A percentile compares a stretch with the other conserved stretches of the same genome.
These are phyloP conservation scores for Colletotrichum cereale DNA, from an alignment of 2,329 filamentous ascomycete species.

Conservation along the genomic window DNA sequence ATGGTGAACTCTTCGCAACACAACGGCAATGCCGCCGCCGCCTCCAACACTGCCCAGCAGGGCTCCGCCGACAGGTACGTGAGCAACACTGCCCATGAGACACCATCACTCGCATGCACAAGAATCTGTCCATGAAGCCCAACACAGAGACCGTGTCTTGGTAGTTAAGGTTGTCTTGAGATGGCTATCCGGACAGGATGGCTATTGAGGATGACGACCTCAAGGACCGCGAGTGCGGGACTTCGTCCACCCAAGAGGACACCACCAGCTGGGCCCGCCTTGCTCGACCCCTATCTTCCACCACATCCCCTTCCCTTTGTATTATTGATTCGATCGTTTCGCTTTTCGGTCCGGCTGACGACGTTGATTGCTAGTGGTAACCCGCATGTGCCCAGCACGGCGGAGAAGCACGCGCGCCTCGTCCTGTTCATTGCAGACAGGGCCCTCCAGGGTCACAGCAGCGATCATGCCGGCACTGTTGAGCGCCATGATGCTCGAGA, in stretches of 20 bases:
- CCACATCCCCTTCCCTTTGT: neutral
- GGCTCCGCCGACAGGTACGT: slow-evolving; percentile 9
- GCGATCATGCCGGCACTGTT: neutral
- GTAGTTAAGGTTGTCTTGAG: neutral
- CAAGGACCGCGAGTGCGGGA: neutral
- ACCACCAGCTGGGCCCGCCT: neutral
- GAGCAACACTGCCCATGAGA: neutral
- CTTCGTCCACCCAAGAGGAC: neutral
- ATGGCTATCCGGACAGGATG: neutral
- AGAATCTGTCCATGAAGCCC: neutral
- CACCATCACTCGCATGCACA: neutral
- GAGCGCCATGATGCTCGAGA: neutral
- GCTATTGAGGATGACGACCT: neutral
- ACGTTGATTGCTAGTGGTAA: neutral
- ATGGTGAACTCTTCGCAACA: neutral
- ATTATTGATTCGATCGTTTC: neutral
- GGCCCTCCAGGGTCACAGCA: neutral
- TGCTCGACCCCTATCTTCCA: neutral
- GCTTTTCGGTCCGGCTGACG: neutral
- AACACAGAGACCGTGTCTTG: too few relatives aligned
- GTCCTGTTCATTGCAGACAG: neutral
- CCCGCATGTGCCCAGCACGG: too few relatives aligned
- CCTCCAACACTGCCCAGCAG: neutral
- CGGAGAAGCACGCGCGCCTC: neutral
- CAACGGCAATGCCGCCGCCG: neutral